Evolutionary conservation across 805 yeast genomes (phyloP).

Genomic region (Isabelozyma gotoi): DNA sequence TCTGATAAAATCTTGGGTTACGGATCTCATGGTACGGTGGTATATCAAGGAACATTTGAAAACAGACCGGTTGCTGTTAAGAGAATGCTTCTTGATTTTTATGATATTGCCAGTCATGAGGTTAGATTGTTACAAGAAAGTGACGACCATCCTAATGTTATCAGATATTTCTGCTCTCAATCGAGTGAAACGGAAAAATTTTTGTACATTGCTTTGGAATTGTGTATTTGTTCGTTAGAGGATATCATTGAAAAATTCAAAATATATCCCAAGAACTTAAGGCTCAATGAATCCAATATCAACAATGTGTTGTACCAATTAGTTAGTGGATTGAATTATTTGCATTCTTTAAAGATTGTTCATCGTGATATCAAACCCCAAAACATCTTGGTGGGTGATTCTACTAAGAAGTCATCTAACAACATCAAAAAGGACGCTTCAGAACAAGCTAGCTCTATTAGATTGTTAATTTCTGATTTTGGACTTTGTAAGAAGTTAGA

Average conservation of each 20-base stretch:
- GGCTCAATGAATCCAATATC: slow-evolving; percentile 21
- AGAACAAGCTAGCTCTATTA: slow-evolving; percentile 24
- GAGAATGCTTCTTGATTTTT: slow-evolving; percentile 88
- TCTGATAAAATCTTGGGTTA: slow-evolving; percentile 83
- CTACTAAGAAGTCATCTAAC: slow-evolving; percentile 39
- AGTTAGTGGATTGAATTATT: slow-evolving; percentile 79
- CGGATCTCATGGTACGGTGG: slow-evolving; percentile 97
- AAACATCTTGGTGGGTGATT: slow-evolving; percentile 79
- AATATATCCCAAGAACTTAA: slow-evolving; percentile 37
- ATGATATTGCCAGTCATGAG: slow-evolving; percentile 91
- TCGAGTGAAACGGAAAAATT: slow-evolving; percentile 71
- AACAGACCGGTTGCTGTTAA: slow-evolving; percentile 95
- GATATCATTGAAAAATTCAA: slow-evolving; percentile 67
- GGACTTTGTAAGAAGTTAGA: slow-evolving; percentile 93
- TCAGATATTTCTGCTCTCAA: slow-evolving; percentile 92
- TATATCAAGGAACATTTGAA: slow-evolving; percentile 85
- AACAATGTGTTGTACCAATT: slow-evolving; percentile 68
- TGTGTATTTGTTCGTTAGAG: slow-evolving; percentile 86
- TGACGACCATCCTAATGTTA: slow-evolving; percentile 95
- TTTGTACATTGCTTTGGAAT: slow-evolving; percentile 87
- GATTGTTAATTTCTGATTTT: slow-evolving; percentile 89
- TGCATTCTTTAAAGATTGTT: slow-evolving; percentile 87
- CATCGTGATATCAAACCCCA: slow-evolving; percentile 96
- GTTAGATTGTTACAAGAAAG: slow-evolving; percentile 85
- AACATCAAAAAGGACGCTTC: slow-evolving; percentile 6